Conservation (phyloP, 2,329 filamentous ascomycete species). For the Myriosclerotinia scirpicola region DNA sequence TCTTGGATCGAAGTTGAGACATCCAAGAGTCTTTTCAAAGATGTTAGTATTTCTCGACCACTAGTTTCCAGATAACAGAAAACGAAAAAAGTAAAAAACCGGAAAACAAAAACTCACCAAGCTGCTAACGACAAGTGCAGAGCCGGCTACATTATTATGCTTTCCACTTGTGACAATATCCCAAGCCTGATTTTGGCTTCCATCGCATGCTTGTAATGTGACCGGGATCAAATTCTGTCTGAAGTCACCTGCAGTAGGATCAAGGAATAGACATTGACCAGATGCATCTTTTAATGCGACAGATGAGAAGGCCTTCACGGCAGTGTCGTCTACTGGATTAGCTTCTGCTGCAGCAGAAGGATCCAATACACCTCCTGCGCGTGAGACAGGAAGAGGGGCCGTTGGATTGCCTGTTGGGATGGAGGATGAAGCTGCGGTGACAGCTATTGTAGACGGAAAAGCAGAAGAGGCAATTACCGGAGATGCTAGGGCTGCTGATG, state of each 20-base stretch:
- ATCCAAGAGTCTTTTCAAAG: slow-evolving; percentile 52
- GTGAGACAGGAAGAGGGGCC: slow-evolving; percentile 3
- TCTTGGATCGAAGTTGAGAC: slow-evolving; percentile 58
- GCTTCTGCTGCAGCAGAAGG: slow-evolving; percentile 42
- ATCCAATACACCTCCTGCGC: slow-evolving; percentile 17
- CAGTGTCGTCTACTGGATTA: slow-evolving; percentile 46
- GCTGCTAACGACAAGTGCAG: slow-evolving; percentile 55
- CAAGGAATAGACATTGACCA: slow-evolving; percentile 46
- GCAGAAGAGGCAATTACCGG: not conserved
- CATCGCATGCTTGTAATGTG: slow-evolving; percentile 45
- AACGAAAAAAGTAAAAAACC: not conserved
- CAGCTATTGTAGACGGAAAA: not conserved
- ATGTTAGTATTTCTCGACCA: not conserved
- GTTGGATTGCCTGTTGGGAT: slow-evolving; percentile 14
- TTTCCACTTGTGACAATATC: slow-evolving; percentile 50
- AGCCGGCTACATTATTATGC: slow-evolving; percentile 50
- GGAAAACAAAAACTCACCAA: slow-evolving; percentile 41
- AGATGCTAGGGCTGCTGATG: not conserved
- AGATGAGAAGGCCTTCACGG: slow-evolving; percentile 45
- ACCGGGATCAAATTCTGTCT: slow-evolving; percentile 48
- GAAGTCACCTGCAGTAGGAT: slow-evolving; percentile 48
- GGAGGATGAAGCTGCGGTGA: not conserved
- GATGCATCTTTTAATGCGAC: slow-evolving; percentile 46
- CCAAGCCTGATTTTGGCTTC: slow-evolving; percentile 46
- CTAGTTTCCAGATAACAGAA: not conserved